These are phyloP conservation scores for Marvania coccoides DNA, from an alignment of 139 green algal genomes.

Conservation along the genomic window DNA sequence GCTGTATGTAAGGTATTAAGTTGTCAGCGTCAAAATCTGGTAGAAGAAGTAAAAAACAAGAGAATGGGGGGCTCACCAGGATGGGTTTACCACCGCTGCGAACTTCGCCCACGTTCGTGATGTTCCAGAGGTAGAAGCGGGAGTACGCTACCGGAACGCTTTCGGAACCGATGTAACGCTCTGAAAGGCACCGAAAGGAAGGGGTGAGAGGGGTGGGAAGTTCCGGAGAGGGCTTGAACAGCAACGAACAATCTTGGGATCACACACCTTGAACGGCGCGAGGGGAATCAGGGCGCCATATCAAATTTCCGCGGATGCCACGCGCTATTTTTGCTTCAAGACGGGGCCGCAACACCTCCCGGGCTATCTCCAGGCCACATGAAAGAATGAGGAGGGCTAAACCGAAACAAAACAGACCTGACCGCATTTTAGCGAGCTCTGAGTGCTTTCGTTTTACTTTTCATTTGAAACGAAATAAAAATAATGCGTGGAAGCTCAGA, in stretches of 20 bases:
- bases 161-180: background rate
- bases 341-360: background rate
- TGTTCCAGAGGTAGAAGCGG: slow-evolving; percentile 37
- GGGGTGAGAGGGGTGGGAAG: background rate
- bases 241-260: background rate
- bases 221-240: background rate
- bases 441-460: background rate
- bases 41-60: background rate
- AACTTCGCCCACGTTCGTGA: slow-evolving; percentile 46
- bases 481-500: too few species aligned
- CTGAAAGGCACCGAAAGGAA: background rate
- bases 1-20: background rate
- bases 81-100: slow-evolving; percentile 24
- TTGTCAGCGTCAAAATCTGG: background rate
- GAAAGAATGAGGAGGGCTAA: background rate
- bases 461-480: background rate
- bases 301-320: slow-evolving; percentile 5
- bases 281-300: slow-evolving; percentile 22
- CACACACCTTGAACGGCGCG: background rate
- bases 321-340: background rate
- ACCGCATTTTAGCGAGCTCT: background rate
- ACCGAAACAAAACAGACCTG: background rate
- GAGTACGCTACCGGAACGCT: background rate
- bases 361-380: background rate
- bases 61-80: slow-evolving; percentile 18